Evolutionary conservation across 768 basidiomycete species (phyloP).

Genomic region (Pleurotus pulmonarius): DNA sequence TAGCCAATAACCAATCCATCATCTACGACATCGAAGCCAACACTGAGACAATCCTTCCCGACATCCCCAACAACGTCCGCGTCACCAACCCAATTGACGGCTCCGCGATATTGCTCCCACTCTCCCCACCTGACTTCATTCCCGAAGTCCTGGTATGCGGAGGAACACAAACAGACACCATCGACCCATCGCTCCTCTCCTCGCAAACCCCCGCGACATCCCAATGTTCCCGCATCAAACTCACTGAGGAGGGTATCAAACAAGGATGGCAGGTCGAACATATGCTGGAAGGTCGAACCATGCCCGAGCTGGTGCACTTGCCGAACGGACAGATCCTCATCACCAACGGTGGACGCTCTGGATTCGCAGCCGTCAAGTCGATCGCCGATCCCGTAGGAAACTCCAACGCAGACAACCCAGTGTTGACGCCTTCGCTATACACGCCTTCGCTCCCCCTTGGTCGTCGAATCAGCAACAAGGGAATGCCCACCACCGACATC

Average conservation of each 20-base stretch:
- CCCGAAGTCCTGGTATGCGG: conserved; percentile 29
- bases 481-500: conserved; percentile 37
- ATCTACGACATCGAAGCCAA: conserved; percentile 27
- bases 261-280: conserved; percentile 30
- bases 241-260: conserved; percentile 25
- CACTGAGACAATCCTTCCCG: conserved; percentile 28
- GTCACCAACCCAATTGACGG: conserved; percentile 27
- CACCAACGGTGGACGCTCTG: conserved; percentile 37
- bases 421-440: conserved; percentile 44
- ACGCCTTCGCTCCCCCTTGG: conserved; percentile 40
- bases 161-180: conserved; percentile 14
- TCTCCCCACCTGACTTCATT: conserved; percentile 22
- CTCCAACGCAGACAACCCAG: conserved; percentile 26
- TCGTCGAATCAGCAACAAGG: conserved; percentile 42
- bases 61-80: conserved; percentile 31
- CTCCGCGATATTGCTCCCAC: conserved; percentile 23
- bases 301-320: conserved; percentile 28
- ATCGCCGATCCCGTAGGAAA: conserved; percentile 14
- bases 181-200: conserved; percentile 14
- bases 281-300: conserved; percentile 26
- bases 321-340: conserved; percentile 33
- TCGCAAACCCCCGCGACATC: conserved; percentile 21
- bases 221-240: conserved; percentile 29
- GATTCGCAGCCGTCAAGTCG: conserved; percentile 25
- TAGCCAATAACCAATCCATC: conserved; percentile 15